phyloP scores from a whole-genome alignment of 306 rosid species.

The Aeschynomene evenia region DNA sequence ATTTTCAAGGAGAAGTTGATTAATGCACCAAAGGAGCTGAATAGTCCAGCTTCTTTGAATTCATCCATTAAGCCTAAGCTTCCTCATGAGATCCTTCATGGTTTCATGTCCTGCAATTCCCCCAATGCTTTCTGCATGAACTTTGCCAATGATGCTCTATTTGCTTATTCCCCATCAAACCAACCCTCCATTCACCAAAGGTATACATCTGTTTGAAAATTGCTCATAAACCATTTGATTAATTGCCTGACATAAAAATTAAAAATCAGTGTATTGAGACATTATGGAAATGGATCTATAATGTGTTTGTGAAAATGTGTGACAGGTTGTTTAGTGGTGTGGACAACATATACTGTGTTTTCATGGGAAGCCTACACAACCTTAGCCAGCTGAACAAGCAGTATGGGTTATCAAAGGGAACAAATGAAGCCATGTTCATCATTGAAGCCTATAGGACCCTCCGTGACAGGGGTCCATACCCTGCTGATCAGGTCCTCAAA shows the following conservation, averaged over 20 bases:
- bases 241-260: not conserved
- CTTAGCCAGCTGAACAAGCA: constrained; percentile 67
- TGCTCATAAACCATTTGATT: not conserved
- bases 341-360: constrained; percentile 75
- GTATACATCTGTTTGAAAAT: constrained; percentile 29
- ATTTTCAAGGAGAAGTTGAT: constrained; percentile 77
- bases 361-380: constrained; percentile 69
- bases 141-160: constrained; percentile 54
- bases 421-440: constrained; percentile 77
- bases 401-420: constrained; percentile 71
- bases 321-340: constrained; percentile 81
- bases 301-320: not conserved
- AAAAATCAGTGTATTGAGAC: not conserved
- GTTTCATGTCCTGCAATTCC: constrained; percentile 54
- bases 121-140: constrained; percentile 50
- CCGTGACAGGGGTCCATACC: constrained; percentile 88
- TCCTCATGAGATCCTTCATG: constrained; percentile 47
- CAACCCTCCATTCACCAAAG: constrained; percentile 40
- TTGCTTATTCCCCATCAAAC: constrained; percentile 54
- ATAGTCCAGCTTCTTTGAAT: constrained; percentile 64
- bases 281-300: too few species aligned
- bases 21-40: constrained; percentile 83
- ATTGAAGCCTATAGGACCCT: constrained; percentile 82
- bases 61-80: constrained; percentile 50
- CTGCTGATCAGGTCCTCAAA: constrained; percentile 90